These are phyloP conservation scores for Zygoascus bituminiphila DNA, from an alignment of 805 yeast species.

Conservation along the genomic window DNA sequence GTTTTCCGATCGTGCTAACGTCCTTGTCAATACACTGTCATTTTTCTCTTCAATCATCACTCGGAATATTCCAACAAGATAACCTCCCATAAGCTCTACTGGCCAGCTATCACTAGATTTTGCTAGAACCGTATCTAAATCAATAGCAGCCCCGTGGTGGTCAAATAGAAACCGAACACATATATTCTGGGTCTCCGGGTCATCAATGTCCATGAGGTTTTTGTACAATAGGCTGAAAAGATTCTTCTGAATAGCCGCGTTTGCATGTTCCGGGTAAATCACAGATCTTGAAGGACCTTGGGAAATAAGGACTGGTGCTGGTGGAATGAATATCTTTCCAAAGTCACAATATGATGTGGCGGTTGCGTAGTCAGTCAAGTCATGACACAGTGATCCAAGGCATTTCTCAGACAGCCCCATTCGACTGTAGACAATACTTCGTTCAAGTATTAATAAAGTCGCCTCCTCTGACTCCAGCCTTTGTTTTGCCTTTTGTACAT, in stretches of 20 bases:
- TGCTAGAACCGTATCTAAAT: constrained; percentile 22
- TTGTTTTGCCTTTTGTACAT: constrained; percentile 18
- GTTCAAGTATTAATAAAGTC: constrained; percentile 25
- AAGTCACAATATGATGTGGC: constrained; percentile 28
- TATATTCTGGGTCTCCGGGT: constrained; percentile 16
- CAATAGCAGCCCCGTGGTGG: constrained; percentile 23
- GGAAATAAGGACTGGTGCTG: constrained; percentile 6
- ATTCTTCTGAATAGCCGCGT: constrained; percentile 16
- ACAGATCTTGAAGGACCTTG: constrained; percentile 4
- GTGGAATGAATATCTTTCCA: constrained; percentile 15
- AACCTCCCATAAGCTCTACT: constrained; percentile 23
- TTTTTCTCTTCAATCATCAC: constrained; percentile 14
- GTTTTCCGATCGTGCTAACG: constrained; percentile 18
- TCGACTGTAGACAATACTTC: constrained; percentile 26
- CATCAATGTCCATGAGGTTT: constrained; percentile 20
- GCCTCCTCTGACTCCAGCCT: constrained; percentile 18
- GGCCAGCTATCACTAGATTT: constrained; percentile 28
- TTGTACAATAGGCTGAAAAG: constrained; percentile 22
- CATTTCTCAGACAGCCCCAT: constrained; percentile 29
- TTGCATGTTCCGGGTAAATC: constrained; percentile 1
- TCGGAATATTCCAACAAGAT: constrained; percentile 14
- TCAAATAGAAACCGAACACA: constrained; percentile 24
- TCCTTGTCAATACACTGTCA: constrained; percentile 11
- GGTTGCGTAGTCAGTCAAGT: constrained; percentile 28
- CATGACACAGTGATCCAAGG: constrained; percentile 25